A percentile compares a stretch with the other conserved stretches of the same genome.
phyloP scores from a whole-genome alignment of 2,329 filamentous ascomycete genomes.

The Cordyceps cicadae region DNA sequence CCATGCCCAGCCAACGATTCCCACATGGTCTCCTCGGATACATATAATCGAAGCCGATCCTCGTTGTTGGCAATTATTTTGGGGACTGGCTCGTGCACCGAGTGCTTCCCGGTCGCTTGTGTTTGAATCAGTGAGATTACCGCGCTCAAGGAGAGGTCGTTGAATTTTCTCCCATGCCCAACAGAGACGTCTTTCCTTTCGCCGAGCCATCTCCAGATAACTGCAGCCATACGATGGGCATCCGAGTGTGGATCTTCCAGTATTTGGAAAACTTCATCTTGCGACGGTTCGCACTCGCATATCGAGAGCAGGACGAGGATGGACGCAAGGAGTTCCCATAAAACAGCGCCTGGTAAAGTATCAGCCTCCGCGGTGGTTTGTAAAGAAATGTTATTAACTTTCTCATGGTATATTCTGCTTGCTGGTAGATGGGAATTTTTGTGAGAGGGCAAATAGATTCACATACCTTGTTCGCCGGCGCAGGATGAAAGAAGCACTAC shows the following conservation, averaged over 20 bases:
- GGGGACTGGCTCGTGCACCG: not conserved
- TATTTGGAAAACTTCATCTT: constrained; percentile 14
- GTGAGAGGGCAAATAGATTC: not conserved
- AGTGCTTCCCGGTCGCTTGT: not conserved
- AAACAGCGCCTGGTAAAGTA: constrained; percentile 21
- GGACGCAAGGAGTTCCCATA: constrained; percentile 24
- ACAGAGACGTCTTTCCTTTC: constrained; percentile 28
- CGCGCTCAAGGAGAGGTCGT: constrained; percentile 31
- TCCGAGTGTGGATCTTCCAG: constrained; percentile 10
- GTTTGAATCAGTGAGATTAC: constrained; percentile 18
- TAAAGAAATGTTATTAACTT: not conserved
- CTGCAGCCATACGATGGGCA: constrained; percentile 21
- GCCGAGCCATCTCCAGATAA: constrained; percentile 30
- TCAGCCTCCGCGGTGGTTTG: not conserved
- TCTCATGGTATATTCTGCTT: not conserved
- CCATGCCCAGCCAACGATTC: constrained; percentile 50
- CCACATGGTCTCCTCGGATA: constrained; percentile 51
- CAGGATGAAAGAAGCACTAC: constrained; percentile 30
- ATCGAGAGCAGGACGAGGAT: constrained; percentile 18
- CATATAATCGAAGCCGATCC: constrained; percentile 30
- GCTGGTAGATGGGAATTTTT: not conserved
- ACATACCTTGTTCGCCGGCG: constrained; percentile 30
- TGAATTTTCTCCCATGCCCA: constrained; percentile 24
- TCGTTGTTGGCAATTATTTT: not conserved
- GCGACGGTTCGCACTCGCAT: constrained; percentile 9